Conservation (phyloP, 495 filamentous ascomycete genomes). For the Xylaria bambusicola region DNA sequence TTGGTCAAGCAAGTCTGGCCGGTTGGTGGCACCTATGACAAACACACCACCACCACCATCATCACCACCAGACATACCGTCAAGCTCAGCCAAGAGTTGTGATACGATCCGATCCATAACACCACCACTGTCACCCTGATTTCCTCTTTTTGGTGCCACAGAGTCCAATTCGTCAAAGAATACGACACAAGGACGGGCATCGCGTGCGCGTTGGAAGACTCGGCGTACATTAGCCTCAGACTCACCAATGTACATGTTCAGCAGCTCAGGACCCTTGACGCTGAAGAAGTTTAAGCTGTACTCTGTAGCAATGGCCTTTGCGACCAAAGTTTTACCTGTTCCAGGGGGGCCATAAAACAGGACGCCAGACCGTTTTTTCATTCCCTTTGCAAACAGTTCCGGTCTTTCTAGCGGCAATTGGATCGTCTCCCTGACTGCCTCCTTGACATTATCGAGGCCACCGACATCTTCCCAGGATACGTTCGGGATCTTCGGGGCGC, state of each 20-base stretch:
- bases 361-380: constrained; percentile 98
- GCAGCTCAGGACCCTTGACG: constrained; percentile 93
- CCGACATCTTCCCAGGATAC: constrained; percentile 97
- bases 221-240: constrained; percentile 96
- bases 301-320: constrained; percentile 97
- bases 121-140: constrained; percentile 96
- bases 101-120: constrained; percentile 99
- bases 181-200: constrained; percentile 95
- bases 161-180: constrained; percentile 99
- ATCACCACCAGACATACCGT: constrained; percentile 94
- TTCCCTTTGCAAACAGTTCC: constrained; percentile 94
- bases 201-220: constrained; percentile 91
- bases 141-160: constrained; percentile 94
- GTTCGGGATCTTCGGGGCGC: constrained; percentile 96
- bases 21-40: constrained; percentile 95
- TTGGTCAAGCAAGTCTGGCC: constrained; percentile 90
- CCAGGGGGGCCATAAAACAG: constrained; percentile 97
- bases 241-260: constrained; percentile 99
- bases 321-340: constrained; percentile 94
- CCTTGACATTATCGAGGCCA: constrained; percentile 89
- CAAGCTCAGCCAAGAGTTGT: constrained; percentile 91
- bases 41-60: constrained; percentile 86
- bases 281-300: constrained; percentile 99
- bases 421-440: constrained; percentile 94
- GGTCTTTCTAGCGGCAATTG: constrained; percentile 90